Evolutionary conservation across 805 yeast species (phyloP).

Genomic region (Starmerella vitae): DNA sequence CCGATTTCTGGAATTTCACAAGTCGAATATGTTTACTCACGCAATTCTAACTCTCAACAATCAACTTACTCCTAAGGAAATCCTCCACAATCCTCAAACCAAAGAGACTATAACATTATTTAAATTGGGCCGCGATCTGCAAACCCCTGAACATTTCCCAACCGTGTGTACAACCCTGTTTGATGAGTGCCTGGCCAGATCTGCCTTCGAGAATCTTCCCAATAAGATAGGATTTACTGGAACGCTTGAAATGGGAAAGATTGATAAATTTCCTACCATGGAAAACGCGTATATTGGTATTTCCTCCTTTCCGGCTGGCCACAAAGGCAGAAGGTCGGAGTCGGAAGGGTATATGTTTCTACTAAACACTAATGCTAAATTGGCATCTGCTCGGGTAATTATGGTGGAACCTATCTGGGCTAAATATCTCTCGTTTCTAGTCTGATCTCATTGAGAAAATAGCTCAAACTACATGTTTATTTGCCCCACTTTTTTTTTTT

Average conservation of each 20-base stretch:
- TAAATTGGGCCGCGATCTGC: slow-evolving; percentile 9
- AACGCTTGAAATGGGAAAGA: slow-evolving; percentile 41
- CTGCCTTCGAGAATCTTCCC: slow-evolving; percentile 70
- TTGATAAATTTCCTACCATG: neutral
- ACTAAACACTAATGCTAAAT: neutral
- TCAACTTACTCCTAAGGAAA: slow-evolving; percentile 7
- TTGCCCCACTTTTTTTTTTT: no score
- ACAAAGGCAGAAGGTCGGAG: slow-evolving; percentile 12
- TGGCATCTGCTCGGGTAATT: slow-evolving; percentile 8
- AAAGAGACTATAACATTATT: slow-evolving; percentile 7
- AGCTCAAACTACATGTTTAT: no score
- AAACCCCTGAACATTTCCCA: slow-evolving; percentile 49
- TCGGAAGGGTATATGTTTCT: slow-evolving; percentile 6
- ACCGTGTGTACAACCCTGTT: slow-evolving; percentile 66
- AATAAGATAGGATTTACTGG: slow-evolving; percentile 78
- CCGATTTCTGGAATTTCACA: slow-evolving; percentile 7
- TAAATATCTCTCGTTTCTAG: slow-evolving; percentile 6
- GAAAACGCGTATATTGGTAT: slow-evolving; percentile 7
- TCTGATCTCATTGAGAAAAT: no score
- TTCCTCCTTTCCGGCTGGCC: slow-evolving; percentile 2
- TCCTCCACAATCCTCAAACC: slow-evolving; percentile 8
- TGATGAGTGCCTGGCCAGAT: slow-evolving; percentile 57
- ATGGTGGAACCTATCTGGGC: slow-evolving; percentile 20
- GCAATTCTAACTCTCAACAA: slow-evolving; percentile 5
- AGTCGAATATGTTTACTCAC: slow-evolving; percentile 14